Conservation (phyloP, 1,284 basidiomycete genomes). For the Grifola frondosa region DNA sequence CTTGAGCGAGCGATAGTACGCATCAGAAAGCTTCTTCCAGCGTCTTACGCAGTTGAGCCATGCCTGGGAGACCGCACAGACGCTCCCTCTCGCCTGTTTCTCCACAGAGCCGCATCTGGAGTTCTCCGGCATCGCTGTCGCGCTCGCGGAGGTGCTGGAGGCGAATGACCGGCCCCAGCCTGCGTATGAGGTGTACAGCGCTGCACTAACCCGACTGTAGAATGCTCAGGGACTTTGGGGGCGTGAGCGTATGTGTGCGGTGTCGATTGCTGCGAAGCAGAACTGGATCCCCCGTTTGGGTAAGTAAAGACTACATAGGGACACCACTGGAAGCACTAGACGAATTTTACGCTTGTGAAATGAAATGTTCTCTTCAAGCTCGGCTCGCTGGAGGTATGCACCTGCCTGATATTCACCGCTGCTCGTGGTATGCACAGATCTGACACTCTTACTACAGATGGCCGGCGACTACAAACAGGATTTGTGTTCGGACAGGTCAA, state of each 20-base stretch:
- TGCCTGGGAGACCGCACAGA: constrained; percentile 59
- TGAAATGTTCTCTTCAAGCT: constrained; percentile 64
- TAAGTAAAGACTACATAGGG: constrained; percentile 58
- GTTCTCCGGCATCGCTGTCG: constrained; percentile 67
- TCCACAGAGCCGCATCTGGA: constrained; percentile 60
- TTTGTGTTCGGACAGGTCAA: constrained; percentile 50
- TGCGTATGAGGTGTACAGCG: constrained; percentile 54
- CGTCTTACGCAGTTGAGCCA: constrained; percentile 35
- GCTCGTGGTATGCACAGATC: not conserved
- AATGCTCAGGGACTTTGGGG: constrained; percentile 34
- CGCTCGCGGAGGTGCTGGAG: constrained; percentile 63
- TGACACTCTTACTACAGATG: constrained; percentile 47
- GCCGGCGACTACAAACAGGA: constrained; percentile 44
- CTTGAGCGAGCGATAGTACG: constrained; percentile 47
- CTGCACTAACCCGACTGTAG: constrained; percentile 38
- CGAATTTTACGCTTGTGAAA: constrained; percentile 55
- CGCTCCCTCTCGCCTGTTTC: constrained; percentile 49
- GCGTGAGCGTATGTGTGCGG: constrained; percentile 55
- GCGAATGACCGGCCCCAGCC: constrained; percentile 40
- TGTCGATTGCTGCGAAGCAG: constrained; percentile 64
- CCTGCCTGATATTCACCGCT: not conserved
- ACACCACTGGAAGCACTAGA: constrained; percentile 70
- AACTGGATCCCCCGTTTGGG: constrained; percentile 67
- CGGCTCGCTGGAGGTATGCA: constrained; percentile 40
- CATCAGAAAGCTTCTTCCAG: constrained; percentile 4